Evolutionary conservation across 1,284 basidiomycete species (phyloP).

Genomic region (Puccinia hordei): DNA sequence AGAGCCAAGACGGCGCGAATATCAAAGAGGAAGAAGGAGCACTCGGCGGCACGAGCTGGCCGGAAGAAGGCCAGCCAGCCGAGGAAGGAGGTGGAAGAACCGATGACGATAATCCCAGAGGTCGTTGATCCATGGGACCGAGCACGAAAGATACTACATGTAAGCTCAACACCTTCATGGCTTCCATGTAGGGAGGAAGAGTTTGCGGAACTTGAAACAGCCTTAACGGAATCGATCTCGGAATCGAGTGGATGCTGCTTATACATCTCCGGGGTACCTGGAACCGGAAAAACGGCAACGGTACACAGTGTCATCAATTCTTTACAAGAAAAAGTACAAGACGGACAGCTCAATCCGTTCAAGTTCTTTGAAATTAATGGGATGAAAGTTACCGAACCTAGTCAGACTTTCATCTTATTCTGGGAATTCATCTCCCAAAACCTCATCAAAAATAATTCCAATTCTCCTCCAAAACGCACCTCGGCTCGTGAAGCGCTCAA

Average conservation of each 20-base stretch:
- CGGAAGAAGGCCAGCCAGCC: constrained; percentile 5
- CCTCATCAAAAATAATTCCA: not conserved
- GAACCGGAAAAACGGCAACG: constrained; percentile 97
- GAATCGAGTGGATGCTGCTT: constrained; percentile 92
- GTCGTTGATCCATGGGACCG: constrained; percentile 72
- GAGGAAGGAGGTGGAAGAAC: not conserved
- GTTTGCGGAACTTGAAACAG: constrained; percentile 74
- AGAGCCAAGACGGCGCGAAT: constrained; percentile 20
- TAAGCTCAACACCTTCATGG: constrained; percentile 85
- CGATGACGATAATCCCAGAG: no score
- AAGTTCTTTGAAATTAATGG: constrained; percentile 98
- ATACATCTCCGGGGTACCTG: constrained; percentile 95
- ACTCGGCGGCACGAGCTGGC: not conserved
- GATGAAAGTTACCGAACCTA: constrained; percentile 83
- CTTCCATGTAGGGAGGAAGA: constrained; percentile 89
- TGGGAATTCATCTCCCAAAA: constrained; percentile 74
- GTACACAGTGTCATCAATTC: constrained; percentile 88
- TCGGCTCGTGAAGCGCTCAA: constrained; percentile 54
- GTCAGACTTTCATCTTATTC: constrained; percentile 80
- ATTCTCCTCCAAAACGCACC: constrained; percentile 43
- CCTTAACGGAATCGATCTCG: constrained; percentile 82
- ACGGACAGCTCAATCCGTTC: constrained; percentile 84
- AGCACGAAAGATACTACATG: constrained; percentile 85
- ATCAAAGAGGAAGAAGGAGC: constrained; percentile 26
- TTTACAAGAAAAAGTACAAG: constrained; percentile 78